Evolutionary conservation across 495 filamentous ascomycete species (phyloP), one percentile per base, ranked within the genome.

Genomic region (Penicillium bovifimosum): DNA sequence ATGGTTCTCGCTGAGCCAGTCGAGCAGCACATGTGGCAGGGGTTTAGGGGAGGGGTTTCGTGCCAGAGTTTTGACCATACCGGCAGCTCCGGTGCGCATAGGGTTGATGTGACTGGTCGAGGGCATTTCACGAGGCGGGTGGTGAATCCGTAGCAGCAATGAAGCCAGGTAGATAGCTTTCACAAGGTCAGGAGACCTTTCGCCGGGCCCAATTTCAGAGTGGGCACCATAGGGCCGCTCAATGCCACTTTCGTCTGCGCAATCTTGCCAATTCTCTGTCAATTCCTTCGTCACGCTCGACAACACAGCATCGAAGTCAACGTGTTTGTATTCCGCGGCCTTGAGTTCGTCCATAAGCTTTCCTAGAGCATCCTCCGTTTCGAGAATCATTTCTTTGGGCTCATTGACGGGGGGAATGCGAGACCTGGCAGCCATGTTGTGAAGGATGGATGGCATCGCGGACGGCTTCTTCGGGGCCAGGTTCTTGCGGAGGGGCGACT

Each of bases 1-100:
- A 61, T 92, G 84, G 57, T 86, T 77, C 3, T 74, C 73, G 45
- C 88, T 76, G 33, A 95, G 73, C 90, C 90, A 96, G 52, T 86
- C 78, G 18, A 95, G 76, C 13, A 96, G 72, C 27, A 89, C 75
- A 55, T 83, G 82, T 11, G 91, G 88, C 6, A 92, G 69, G 6
- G 87, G 78, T 17, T 55, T 67, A 16, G 69, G 62, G 10, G 70
- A 68, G 41, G 67, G 69, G 6, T 72, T 67, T 28, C 75, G 69
- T 14, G 60, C 48, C 33, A 60, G 49, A 32, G 63, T 62, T 52
- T 65, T 54, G 40, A 67, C 54, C 56, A 75, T 51, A 46, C 63
- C 64, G 38, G 61, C 61, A 3, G 66, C 62, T 16, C 52, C 57
- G 6, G 49, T 54, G 34, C 62, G 63, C 16, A 60, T 17, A 61